Conservation (phyloP, 768 basidiomycete species). For the Lactifluus piperatus region DNA sequence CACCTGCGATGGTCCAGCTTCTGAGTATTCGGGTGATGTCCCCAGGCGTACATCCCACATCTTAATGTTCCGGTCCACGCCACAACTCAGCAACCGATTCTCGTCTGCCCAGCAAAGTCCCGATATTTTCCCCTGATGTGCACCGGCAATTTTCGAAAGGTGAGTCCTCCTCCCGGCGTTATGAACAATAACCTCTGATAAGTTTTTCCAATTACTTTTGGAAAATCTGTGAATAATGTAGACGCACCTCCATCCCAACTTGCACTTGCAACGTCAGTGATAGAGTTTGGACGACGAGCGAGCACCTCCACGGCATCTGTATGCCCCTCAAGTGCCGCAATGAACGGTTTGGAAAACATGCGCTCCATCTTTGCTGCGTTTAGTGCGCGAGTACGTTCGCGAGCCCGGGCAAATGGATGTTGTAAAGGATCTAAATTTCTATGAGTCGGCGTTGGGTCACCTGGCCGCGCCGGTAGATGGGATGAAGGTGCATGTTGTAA, state of each 20-base stretch:
- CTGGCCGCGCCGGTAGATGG: slow-evolving; percentile 65
- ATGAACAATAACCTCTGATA: slow-evolving; percentile 75
- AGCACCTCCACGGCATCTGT: slow-evolving; percentile 27
- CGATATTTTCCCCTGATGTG: slow-evolving; percentile 81
- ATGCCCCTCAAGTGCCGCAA: slow-evolving; percentile 86
- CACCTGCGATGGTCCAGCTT: slow-evolving; percentile 35
- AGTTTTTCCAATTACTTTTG: background rate
- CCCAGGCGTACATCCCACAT: slow-evolving; percentile 52
- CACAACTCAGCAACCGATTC: slow-evolving; percentile 64
- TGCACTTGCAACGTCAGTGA: slow-evolving; percentile 33
- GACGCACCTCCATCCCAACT: slow-evolving; percentile 91
- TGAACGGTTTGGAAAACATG: slow-evolving; percentile 96
- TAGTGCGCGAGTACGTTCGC: slow-evolving; percentile 89
- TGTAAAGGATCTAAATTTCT: slow-evolving; percentile 92
- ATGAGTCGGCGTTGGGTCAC: slow-evolving; percentile 81
- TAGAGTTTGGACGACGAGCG: slow-evolving; percentile 6
- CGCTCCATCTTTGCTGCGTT: slow-evolving; percentile 96
- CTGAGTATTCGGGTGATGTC: slow-evolving; percentile 23
- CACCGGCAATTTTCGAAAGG: slow-evolving; percentile 49
- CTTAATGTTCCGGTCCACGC: slow-evolving; percentile 76
- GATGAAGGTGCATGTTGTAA: slow-evolving; percentile 73
- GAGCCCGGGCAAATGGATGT: slow-evolving; percentile 88
- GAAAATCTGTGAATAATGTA: background rate
- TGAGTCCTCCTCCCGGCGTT: slow-evolving; percentile 55
- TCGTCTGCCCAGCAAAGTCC: slow-evolving; percentile 67